These are phyloP conservation scores for Brassica balearica DNA, from an alignment of 441 rosid species.

Conservation along the genomic window DNA sequence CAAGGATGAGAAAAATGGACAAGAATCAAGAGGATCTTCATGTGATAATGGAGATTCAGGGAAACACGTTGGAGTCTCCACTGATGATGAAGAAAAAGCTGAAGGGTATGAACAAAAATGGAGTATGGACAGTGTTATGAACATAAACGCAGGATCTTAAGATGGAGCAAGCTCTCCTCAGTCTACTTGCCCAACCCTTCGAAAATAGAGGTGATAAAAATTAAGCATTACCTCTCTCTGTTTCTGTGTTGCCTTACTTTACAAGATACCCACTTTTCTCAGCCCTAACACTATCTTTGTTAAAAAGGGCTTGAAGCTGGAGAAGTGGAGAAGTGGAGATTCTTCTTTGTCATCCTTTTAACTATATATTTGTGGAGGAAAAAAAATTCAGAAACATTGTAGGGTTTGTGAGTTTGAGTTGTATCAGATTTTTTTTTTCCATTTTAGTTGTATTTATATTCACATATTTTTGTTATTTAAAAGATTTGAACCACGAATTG, in stretches of 20 bases:
- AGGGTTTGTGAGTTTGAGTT: slow-evolving; percentile 41
- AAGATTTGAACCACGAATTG: slow-evolving; percentile 40
- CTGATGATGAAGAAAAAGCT: slow-evolving; percentile 34
- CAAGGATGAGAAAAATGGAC: slow-evolving; percentile 36
- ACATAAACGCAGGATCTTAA: slow-evolving; percentile 38
- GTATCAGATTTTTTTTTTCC: slow-evolving; percentile 9
- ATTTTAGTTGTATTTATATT: slow-evolving; percentile 34
- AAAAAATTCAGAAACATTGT: slow-evolving; percentile 17
- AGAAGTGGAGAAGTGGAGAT: slow-evolving; percentile 41
- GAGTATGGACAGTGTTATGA: slow-evolving; percentile 40
- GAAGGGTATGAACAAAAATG: slow-evolving; percentile 42
- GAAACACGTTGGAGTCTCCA: slow-evolving; percentile 23
- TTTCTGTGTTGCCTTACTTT: slow-evolving; percentile 25
- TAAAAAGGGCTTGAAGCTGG: slow-evolving; percentile 33
- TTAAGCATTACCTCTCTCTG: neutral
- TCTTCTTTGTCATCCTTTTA: slow-evolving; percentile 31
- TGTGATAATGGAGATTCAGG: slow-evolving; percentile 30
- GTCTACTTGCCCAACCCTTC: slow-evolving; percentile 44
- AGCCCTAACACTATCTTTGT: slow-evolving; percentile 17
- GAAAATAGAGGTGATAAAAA: slow-evolving; percentile 47
- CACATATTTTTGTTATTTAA: neutral
- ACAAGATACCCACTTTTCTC: slow-evolving; percentile 10
- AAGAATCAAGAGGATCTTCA: slow-evolving; percentile 30
- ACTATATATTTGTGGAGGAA: slow-evolving; percentile 21
- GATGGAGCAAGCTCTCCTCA: slow-evolving; percentile 44